Conservation (phyloP, 2,329 filamentous ascomycete genomes). For the Ambrosiella beaveri region DNA sequence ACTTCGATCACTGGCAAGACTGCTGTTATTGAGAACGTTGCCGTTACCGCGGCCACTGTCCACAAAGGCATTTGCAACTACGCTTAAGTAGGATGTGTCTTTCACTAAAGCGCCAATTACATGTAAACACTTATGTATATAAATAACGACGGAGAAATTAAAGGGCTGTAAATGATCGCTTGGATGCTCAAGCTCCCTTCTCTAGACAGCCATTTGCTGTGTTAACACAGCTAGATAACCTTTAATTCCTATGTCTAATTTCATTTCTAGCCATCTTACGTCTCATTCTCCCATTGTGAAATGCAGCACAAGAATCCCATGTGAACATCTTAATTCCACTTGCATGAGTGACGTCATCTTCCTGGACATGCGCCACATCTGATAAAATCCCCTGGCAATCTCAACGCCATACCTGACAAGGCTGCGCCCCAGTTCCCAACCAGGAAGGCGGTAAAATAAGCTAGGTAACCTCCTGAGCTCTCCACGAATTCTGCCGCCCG, state of each 20-base stretch:
- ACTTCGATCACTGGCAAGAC: constrained; percentile 12
- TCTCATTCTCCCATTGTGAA: background rate
- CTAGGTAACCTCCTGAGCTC: background rate
- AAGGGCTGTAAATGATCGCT: background rate
- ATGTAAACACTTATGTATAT: no score
- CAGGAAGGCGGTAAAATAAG: background rate
- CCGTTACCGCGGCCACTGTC: background rate
- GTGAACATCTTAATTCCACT: background rate
- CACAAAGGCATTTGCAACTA: constrained; percentile 8
- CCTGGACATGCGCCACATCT: background rate
- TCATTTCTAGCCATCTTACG: background rate
- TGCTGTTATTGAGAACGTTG: constrained; percentile 5
- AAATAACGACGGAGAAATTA: no score
- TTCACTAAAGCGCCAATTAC: background rate
- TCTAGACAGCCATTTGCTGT: background rate
- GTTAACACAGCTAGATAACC: background rate
- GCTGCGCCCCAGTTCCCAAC: background rate
- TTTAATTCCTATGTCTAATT: background rate
- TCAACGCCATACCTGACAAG: background rate
- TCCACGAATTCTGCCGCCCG: no score
- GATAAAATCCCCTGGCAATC: background rate
- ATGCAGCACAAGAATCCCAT: background rate
- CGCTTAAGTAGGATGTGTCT: background rate
- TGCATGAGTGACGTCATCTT: background rate
- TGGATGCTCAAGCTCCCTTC: background rate